Base-by-base conservation (phyloP, 768 basidiomycete species). In the Tephrocybe sp. region DNA sequence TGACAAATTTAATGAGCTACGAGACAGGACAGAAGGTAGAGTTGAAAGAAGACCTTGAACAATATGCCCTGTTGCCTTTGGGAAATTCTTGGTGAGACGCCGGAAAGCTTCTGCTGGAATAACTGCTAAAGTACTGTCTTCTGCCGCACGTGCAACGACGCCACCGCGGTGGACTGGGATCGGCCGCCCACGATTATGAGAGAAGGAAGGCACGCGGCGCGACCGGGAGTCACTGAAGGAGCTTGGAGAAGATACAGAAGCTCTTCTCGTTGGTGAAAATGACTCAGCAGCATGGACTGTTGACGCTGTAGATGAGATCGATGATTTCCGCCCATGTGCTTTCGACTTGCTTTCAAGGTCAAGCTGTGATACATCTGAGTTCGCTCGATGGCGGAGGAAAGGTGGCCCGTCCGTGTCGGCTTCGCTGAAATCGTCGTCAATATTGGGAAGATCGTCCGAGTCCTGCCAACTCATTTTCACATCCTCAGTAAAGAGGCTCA, bases 51-150 rank as follows among this genome's bases (percentile, higher is more conserved):
- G 62, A 85, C 93, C 93, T 81, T 95, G 92, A 0, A 97, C 93
- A 52, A 98, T 94, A 61, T 95, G 93, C 3, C 95, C 94, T 32
- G 94, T 91, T 3, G 97, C 94, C 62, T 98, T 98, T 0, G 97
- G 97, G 60, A 89, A 97, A 65, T 96, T 94, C 70, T 95, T 92
- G 2, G 96, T 98, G 34, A 99, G 73, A 44, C 94, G 78, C 49
- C 88, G 78, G 71, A 99, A 99, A 3, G 96, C 97, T 66, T 98
- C 94, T 2, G 97, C 96, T 21, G 97, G 97, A 49, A 99, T 98
- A 9, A 99, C 96, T n/a, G 96, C 97, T 17, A 99, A 73, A 1
- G 97, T 98, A 4, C 90, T 90, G 61, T 99, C 97, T 48, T 91
- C 89, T 4, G 88, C 87, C 6, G 97, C 97, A 32, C 96, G 79